Evolutionary conservation across 2,329 filamentous ascomycete genomes (phyloP).

Genomic region (Phaeosphaeria sp.): DNA sequence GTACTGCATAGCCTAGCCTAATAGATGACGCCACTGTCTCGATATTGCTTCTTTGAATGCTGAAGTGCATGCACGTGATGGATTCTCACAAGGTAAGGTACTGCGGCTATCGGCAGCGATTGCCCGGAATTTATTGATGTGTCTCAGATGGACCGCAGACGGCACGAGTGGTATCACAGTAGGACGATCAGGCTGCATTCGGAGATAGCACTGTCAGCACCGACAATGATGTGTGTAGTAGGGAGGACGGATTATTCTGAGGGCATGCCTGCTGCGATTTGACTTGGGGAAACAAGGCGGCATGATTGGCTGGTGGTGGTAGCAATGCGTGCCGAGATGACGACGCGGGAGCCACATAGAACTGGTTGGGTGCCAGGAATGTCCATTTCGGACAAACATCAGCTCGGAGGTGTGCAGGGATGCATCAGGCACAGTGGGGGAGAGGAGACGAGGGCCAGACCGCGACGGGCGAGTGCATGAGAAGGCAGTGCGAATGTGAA

Average conservation of each 20-base stretch:
- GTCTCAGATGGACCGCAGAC: background rate
- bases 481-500: slow-evolving; percentile 4
- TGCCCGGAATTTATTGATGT: background rate
- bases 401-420: background rate
- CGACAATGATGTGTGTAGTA: too few relatives aligned
- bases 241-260: too few relatives aligned
- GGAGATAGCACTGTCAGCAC: background rate
- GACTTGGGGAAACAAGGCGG: background rate
- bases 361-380: background rate
- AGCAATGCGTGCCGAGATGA: background rate
- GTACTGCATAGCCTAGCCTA: background rate
- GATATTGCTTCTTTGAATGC: background rate
- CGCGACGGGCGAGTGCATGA: background rate
- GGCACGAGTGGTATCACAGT: background rate
- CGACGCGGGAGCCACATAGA: background rate
- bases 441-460: background rate
- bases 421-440: background rate
- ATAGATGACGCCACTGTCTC: background rate
- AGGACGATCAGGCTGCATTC: background rate
- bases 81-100: background rate
- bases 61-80: too few relatives aligned
- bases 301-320: background rate
- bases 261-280: background rate
- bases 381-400: background rate
- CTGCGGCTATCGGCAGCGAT: background rate